Base-by-base conservation (phyloP, 2,329 filamentous ascomycete species). In the Xylaria sp. region DNA sequence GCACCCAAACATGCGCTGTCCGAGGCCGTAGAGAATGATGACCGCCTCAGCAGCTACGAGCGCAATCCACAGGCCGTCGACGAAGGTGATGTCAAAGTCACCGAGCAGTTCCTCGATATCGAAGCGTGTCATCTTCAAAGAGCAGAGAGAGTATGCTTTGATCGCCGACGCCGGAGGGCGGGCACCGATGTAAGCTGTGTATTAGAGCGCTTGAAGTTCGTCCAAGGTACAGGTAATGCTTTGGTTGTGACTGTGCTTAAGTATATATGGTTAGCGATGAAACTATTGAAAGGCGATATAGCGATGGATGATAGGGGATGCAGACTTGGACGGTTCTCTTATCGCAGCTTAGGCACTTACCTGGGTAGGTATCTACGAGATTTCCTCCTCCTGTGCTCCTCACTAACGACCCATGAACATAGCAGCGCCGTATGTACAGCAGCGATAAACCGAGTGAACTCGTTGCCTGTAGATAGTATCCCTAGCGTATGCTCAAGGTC, bases 41-140 rank as follows among this genome's bases (percentile, higher is more conserved):
- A 80, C 61, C 17, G 79, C 76, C 65, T 83, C 79, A 37, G 83
- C 67, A 17, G 76, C 76, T 42, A 83, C 70, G n/a, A 83, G 76
- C 42, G 78, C 77, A 50, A 83, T 75, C 79, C 81, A 83, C 50
- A 83, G 69, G 35, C 75, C 73, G 74, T 83, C 82, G 49, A 83
- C 72, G 35, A 82, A 74, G 53, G 72, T 70, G 60, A 77, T 74
- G 61, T 80, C 74, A 62, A 76, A 69, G 56, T 72, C 73, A 43
- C 70, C 65, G 51, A 72, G 70, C 63, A 73, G 43, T 23, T 61
- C 49, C 2, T 60, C 55, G 23, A 60, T 45, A 43, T 69, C 58
- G 19, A 66, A 31, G 2, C 55, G 60, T 43, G 67, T 64, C 49
- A 61, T 68, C 15, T 15, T 19, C 23, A 12, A 45, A 19, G 40